A percentile compares a stretch with the other conserved stretches of the same genome.
These are phyloP conservation scores for Candida maris DNA, from an alignment of 805 yeast species.

Conservation along the genomic window DNA sequence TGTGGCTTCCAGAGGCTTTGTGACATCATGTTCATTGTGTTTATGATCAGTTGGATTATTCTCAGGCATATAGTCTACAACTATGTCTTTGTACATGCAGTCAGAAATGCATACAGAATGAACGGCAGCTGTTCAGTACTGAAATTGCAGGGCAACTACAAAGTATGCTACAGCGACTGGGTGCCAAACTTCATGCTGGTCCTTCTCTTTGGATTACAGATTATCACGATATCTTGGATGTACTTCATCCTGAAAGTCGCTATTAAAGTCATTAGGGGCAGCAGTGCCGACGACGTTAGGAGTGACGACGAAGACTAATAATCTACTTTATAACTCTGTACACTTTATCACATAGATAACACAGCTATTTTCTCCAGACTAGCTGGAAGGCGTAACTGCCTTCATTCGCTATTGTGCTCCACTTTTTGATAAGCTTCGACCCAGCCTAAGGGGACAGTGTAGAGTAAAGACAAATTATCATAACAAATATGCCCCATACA, in stretches of 20 bases:
- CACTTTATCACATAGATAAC: no score
- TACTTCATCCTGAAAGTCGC: conserved; percentile 69
- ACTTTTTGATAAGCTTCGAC: conserved; percentile 1
- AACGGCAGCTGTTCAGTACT: conserved; percentile 38
- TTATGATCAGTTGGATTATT: conserved; percentile 64
- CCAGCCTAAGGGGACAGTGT: conserved; percentile 27
- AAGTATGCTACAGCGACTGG: conserved; percentile 47
- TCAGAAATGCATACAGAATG: conserved; percentile 44
- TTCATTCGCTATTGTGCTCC: no score
- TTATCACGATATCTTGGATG: conserved; percentile 69
- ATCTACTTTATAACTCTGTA: no score
- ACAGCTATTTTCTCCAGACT: no score
- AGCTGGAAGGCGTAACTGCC: no score
- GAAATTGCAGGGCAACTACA: conserved; percentile 11
- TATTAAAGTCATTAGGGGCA: conserved; percentile 63
- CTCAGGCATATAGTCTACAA: conserved; percentile 73
- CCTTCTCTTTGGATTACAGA: conserved; percentile 63
- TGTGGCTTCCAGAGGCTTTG: conserved; percentile 57
- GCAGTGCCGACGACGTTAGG: conserved; percentile 80
- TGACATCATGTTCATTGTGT: conserved; percentile 65
- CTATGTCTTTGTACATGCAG: conserved; percentile 59
- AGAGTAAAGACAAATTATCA: conserved; percentile 52
- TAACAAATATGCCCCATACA: conserved; percentile 52
- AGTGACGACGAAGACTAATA: conserved; percentile 71
- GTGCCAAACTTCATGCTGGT: conserved; percentile 46